Percentiles rank a stretch among this genome's conserved stretches.
phyloP scores from a whole-genome alignment of 129 eudicot genomes.

The Helianthus tuberosus region DNA sequence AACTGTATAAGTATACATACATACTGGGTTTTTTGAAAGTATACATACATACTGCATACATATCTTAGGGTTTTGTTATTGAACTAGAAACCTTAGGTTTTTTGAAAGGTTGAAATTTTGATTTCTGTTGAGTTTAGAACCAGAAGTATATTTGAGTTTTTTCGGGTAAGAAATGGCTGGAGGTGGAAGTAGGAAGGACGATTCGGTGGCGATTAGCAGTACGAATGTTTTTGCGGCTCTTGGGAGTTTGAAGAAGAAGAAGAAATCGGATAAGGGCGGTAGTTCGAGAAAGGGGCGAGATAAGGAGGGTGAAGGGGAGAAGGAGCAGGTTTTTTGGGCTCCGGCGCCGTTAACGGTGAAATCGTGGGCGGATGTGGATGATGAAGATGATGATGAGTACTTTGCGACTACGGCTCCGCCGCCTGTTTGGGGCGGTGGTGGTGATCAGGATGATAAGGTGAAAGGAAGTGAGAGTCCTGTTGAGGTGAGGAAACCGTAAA shows the following conservation, averaged over 20 bases:
- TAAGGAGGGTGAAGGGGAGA: conserved; percentile 39
- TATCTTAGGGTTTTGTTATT: conserved; percentile 14
- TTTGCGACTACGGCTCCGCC: conserved; percentile 81
- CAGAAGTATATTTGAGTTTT: conserved; percentile 8
- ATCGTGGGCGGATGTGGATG: conserved; percentile 97
- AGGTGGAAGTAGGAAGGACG: conserved; percentile 79
- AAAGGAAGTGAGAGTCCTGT: conserved; percentile 49
- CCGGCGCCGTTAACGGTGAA: conserved; percentile 67
- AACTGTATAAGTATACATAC: conserved; percentile 4
- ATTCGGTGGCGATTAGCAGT: conserved; percentile 61
- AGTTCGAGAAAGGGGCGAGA: conserved; percentile 46
- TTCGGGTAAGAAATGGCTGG: conserved; percentile 65
- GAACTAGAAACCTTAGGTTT: conserved; percentile 14
- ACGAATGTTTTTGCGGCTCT: conserved; percentile 86
- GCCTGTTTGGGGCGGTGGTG: conserved; percentile 56
- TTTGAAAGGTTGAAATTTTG: conserved; percentile 14
- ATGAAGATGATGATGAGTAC: conserved; percentile 91
- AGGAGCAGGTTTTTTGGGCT: conserved; percentile 75
- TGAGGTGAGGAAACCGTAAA: conserved; percentile 34
- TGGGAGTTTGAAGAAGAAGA: conserved; percentile 84
- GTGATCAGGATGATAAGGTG: conserved; percentile 46
- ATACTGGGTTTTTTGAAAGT: conserved; percentile 2
- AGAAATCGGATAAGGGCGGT: conserved; percentile 65
- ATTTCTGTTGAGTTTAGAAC: conserved; percentile 7
- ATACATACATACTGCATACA: neutral